These are phyloP conservation scores for Penicillium crystallinum DNA, from an alignment of 495 filamentous ascomycete genomes.

Conservation along the genomic window DNA sequence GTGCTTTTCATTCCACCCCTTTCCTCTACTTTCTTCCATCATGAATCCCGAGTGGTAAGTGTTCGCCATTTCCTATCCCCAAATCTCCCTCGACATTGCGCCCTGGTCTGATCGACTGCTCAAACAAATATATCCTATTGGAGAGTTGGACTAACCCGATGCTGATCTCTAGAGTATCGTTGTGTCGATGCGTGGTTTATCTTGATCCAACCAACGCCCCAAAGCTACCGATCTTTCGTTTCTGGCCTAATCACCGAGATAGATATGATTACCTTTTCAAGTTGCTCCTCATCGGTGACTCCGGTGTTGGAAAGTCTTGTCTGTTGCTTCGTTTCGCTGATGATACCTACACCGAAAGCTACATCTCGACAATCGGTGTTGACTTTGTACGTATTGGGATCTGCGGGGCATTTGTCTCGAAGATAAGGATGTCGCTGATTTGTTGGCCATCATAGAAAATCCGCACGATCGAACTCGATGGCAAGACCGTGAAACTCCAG, in stretches of 20 bases:
- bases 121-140: neutral
- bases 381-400: slow-evolving; percentile 74
- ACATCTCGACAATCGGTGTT: slow-evolving; percentile 98
- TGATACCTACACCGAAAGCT: slow-evolving; percentile 99
- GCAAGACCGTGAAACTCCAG: slow-evolving; percentile 99
- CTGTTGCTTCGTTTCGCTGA: slow-evolving; percentile 95
- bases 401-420: slow-evolving; percentile 5
- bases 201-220: slow-evolving; percentile 1
- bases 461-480: slow-evolving; percentile 97
- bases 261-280: slow-evolving; percentile 99
- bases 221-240: slow-evolving; percentile 10
- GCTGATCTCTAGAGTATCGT: slow-evolving; percentile 20
- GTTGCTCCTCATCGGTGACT: slow-evolving; percentile 99
- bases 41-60: slow-evolving; percentile 97
- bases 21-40: slow-evolving; percentile 31
- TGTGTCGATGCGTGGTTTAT: neutral
- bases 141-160: slow-evolving; percentile 2
- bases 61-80: slow-evolving; percentile 16
- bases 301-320: slow-evolving; percentile 99
- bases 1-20: neutral
- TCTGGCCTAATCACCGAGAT: slow-evolving; percentile 26
- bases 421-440: slow-evolving; percentile 11
- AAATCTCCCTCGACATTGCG: slow-evolving; percentile 4
- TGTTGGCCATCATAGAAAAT: slow-evolving; percentile 72
- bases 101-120: neutral